A percentile compares a stretch with the other conserved stretches of the same genome.
Evolutionary conservation across 83 land plant species (phyloP).

Genomic region (Picea abies): DNA sequence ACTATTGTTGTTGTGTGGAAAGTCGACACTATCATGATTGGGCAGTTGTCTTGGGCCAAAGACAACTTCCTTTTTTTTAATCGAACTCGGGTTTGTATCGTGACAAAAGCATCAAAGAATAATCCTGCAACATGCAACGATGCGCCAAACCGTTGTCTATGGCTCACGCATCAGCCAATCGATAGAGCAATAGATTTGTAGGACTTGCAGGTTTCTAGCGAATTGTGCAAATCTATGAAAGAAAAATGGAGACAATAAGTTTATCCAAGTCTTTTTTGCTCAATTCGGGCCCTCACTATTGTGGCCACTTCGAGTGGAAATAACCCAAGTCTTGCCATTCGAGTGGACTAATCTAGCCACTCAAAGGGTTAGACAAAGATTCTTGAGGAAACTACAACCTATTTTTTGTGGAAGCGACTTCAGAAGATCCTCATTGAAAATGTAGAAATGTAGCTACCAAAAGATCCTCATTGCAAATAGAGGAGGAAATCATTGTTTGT

Average conservation of each 20-base stretch:
- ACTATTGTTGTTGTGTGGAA: too few species aligned
- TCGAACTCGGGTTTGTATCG: too few species aligned
- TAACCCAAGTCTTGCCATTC: constrained; percentile 3
- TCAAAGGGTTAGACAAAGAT: constrained; percentile 20
- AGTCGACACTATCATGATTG: too few species aligned
- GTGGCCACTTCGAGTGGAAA: background rate
- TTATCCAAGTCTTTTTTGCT: background rate
- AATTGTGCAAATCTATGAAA: constrained; percentile 7
- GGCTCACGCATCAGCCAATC: background rate
- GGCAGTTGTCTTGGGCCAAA: too few species aligned
- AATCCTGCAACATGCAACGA: too few species aligned
- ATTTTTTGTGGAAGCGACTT: constrained; percentile 32
- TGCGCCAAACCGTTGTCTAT: too few species aligned
- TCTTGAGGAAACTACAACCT: constrained; percentile 31
- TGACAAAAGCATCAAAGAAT: too few species aligned
- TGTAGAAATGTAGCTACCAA: constrained; percentile 59
- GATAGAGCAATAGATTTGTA: background rate
- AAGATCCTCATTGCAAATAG: constrained; percentile 91
- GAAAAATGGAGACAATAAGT: constrained; percentile 4
- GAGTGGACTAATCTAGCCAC: background rate
- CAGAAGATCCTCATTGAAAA: constrained; percentile 40
- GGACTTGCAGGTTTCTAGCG: background rate
- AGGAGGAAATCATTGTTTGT: too few species aligned
- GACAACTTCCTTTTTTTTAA: too few species aligned
- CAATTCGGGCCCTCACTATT: background rate